Evolutionary conservation across 1,284 basidiomycete genomes (phyloP), one percentile per base, ranked within the genome.

Genomic region (Puccinia hordei): DNA sequence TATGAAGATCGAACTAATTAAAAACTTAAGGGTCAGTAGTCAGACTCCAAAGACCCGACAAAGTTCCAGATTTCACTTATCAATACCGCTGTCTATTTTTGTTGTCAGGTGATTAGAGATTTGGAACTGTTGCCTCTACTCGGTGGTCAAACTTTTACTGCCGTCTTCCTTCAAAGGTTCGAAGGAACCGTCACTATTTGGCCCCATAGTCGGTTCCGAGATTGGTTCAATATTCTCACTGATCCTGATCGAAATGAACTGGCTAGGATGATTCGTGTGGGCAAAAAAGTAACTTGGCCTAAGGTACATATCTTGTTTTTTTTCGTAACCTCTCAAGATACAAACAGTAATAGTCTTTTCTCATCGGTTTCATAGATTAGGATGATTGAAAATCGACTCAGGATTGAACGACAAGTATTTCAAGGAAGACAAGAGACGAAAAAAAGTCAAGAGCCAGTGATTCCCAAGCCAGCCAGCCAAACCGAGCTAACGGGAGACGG

Each of bases 1-100:
- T 90, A 88, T 97, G 81, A 97, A 98, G 85, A 89, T 96, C 66
- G 95, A 98, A 85, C 87, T 98, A n/a, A 93, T 93, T 19, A 98
- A 97, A 88, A 95, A 97, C 85, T 95, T 96, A 88, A 94, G 93
- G 87, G 92, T 88, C 82, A 85, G 82, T 30, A 13, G 1, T 0
- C 1, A n/a, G n/a, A n/a, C n/a, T n/a, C n/a, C n/a, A n/a, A n/a
- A n/a, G n/a, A n/a, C n/a, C n/a, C n/a, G n/a, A n/a, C n/a, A n/a
- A n/a, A n/a, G n/a, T n/a, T n/a, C n/a, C n/a, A n/a, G n/a, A n/a
- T n/a, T n/a, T n/a, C n/a, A n/a, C n/a, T n/a, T n/a, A n/a, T n/a
- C n/a, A n/a, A n/a, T n/a, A n/a, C n/a, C n/a, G n/a, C n/a, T n/a
- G n/a, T n/a, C n/a, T n/a, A n/a, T n/a, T n/a, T n/a, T n/a, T n/a